These are phyloP conservation scores for Aspergillus hiratsukae DNA, from an alignment of 2,329 filamentous ascomycete species.

Conservation along the genomic window DNA sequence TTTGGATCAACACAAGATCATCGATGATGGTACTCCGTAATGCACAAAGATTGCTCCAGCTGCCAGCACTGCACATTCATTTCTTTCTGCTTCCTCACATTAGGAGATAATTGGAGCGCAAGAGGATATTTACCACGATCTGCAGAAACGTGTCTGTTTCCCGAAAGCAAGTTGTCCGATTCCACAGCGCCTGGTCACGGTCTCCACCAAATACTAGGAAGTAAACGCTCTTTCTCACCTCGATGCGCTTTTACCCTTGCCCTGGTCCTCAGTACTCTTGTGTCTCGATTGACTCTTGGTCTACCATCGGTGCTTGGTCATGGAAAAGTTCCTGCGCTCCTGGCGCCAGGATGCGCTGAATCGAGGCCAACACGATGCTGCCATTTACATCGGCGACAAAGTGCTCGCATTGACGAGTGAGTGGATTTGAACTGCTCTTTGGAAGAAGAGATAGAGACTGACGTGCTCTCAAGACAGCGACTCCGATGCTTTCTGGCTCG, in stretches of 20 bases:
- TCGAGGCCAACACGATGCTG: constrained; percentile 93
- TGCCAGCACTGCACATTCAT: background rate
- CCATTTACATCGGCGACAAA: constrained; percentile 97
- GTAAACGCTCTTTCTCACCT: background rate
- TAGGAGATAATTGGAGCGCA: background rate
- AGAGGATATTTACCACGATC: background rate
- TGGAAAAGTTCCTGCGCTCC: constrained; percentile 90
- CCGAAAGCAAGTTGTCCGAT: background rate
- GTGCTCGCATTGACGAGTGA: constrained; percentile 86
- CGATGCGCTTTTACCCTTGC: background rate
- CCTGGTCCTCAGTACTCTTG: background rate
- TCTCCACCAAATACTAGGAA: background rate
- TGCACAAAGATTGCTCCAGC: constrained; percentile 43
- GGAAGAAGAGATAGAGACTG: constrained; percentile 1
- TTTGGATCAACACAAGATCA: background rate
- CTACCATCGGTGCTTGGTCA: constrained; percentile 34
- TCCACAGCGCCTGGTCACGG: background rate
- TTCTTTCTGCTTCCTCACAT: background rate
- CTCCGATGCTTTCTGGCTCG: constrained; percentile 92
- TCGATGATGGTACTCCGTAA: background rate
- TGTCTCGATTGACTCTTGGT: background rate
- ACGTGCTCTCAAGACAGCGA: constrained; percentile 64
- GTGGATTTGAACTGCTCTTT: constrained; percentile 23
- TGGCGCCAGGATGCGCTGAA: constrained; percentile 96
- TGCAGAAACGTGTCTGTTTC: background rate